Base-by-base conservation (phyloP, 176 grass and related monocot species). In the Otatea glauca region DNA sequence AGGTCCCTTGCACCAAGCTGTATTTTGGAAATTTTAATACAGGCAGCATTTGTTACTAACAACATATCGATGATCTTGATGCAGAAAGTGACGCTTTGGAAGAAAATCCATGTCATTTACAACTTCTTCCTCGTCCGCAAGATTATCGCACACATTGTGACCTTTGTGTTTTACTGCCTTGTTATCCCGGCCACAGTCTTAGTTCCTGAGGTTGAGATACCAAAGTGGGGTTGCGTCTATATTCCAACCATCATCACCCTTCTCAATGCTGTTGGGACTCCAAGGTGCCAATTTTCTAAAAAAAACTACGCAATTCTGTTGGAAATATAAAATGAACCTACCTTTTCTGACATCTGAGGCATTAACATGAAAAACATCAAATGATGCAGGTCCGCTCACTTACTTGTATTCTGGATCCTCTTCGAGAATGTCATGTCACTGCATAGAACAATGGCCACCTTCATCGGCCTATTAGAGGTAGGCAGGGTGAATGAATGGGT, bases 391-490 rank as follows among this genome's bases (percentile, higher is more conserved):
- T 95, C 88, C 5, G 44, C 89, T 75, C 93, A 92, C 83, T 89
- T 95, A 61, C 71, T 95, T 71, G 81, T 95, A 24, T 92, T 95
- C 50, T 95, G 93, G 93, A 81, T 91, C 53, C 91, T 95, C 17
- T 95, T 95, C 39, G 93, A 95, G 88, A 95, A 95, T 85, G 93
- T 92, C 24, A 95, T 95, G 93, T 95, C 93, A n/a, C 53, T 95
- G 54, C 93, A 95, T 82, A 92, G 93, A 87, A 95, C 91, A 44
- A 95, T 89, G 73, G 91, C 93, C 27, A 95, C 93, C 65, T 84
- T 95, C 25, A 95, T 89, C 2, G 91, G 91, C 17, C 68, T 95
- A 50, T 47, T 95, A 54, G 94, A 96, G 89, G 74, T 86, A 68
- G 91, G 91, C 60, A 87, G 35, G 35, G 35, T 37, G 35, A 37